Evolutionary conservation across 2,329 filamentous ascomycete genomes (phyloP), one percentile per base, ranked within the genome.

Genomic region (Fusarium duplospermum): DNA sequence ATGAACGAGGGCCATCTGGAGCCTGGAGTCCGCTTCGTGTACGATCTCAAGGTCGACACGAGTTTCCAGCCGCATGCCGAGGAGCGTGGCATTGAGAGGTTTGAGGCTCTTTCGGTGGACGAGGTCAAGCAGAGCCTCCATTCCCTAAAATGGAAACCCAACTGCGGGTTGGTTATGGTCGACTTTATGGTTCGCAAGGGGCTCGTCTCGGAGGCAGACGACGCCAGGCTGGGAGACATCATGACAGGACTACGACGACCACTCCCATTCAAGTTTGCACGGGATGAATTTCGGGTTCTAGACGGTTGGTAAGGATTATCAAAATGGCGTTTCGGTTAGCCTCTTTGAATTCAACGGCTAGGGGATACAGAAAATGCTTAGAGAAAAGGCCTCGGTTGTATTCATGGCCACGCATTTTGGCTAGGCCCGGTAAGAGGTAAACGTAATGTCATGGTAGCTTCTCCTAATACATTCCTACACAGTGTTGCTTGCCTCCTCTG

Each of bases 91-190:
- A 82, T 82, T 45, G 78, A 78, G 13, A 71, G 68, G 3, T 82
- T 83, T 63, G 61, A 77, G 27, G 50, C 77, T 16, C 77, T 79
- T 54, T 64, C 76, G 3, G 73, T 83, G 13, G 74, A 79, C 3
- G 73, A 82, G 24, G 78, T 84, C 36, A 80, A 79, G 74, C 47
- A 64, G 24, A 73, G 76, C 27, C 71, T 83, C 54, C 69, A 72
- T 20, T 64, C 63, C 6, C 62, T 71, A 10, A 63, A 64, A 31
- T 84, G 82, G 82, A 84, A 84, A 74, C 82, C 82, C n/a, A 83
- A 83, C 61, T 83, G 81, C 56, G 82, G 78, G n/a, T 70, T 84
- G 7, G 81, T 83, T n/a, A 83, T 83, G 80, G 72, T 84, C 27
- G 81, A 83, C 52, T 84, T 83, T 59, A 66, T 84, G 42, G 65